Base-by-base conservation (phyloP, 1,284 basidiomycete genomes). In the Grifola frondosa region DNA sequence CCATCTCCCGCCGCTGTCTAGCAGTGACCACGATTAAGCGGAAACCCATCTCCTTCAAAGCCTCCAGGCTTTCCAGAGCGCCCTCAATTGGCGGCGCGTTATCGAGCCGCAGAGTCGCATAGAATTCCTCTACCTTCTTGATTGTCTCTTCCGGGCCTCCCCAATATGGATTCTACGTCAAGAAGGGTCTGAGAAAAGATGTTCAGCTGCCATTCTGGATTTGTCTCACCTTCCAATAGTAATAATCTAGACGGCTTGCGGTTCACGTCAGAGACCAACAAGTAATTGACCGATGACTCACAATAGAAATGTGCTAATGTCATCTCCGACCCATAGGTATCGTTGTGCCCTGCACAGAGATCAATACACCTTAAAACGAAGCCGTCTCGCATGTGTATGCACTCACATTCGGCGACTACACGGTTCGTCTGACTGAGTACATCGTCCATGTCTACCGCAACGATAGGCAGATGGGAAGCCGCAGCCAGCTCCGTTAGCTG, bases 381-480 rank as follows among this genome's bases (percentile, higher is more conserved):
- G 13, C 30, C 13, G 19, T 31, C 4, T 28, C 16, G 22, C 12
- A 31, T 7, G n/a, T 32, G 2, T 31, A 25, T n/a, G 17, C 12
- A 37, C 60, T 62, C 63, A 88, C 88, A 91, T 34, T 79, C 64
- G 5, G 80, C 78, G 10, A 89, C 76, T 12, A 70, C 69, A 36
- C 64, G 56, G 61, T 90, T 91, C 3, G 87, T 91, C 58, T 80
- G 68, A 50, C 80, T 74, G 39, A 90, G 64, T 5, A 90, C 88
- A 69, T 91, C 88, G 54, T 90, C 88, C 47, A 89, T 65, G 66
- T 90, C 88, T 29, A 88, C 70, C 4, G 84, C 84, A 57, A 90
- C 83, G 35, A 82, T 62, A 11, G 73, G 72, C 45, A n/a, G n/a
- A n/a, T n/a, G n/a, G n/a, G n/a, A n/a, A n/a, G 61, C 62, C n/a